A percentile compares a stretch with the other conserved stretches of the same genome.
Conservation (phyloP, 176 grass and related monocot species). For the Dactylis glomerata region DNA sequence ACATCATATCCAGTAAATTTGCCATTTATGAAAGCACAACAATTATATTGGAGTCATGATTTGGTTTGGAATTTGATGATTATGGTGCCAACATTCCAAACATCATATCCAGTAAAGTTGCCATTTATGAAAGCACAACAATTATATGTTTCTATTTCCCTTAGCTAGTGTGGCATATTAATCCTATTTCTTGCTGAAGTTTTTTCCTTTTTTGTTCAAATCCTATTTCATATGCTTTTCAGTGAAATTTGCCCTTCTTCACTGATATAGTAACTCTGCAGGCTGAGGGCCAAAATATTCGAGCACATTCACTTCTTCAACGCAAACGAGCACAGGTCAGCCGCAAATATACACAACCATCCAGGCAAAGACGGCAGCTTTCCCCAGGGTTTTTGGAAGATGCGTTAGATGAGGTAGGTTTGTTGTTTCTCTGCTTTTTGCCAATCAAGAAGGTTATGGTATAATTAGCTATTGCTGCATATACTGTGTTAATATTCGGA, state of each 20-base stretch:
- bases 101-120: constrained; percentile 3
- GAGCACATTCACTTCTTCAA: constrained; percentile 70
- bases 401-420: constrained; percentile 73
- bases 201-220: constrained; percentile 4
- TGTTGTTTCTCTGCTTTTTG: constrained; percentile 26
- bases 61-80: constrained; percentile 10
- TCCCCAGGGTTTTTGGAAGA: constrained; percentile 89
- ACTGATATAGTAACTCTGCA: constrained; percentile 44
- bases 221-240: constrained; percentile 6
- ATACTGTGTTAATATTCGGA: constrained; percentile 6
- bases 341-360: constrained; percentile 69
- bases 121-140: constrained; percentile 12
- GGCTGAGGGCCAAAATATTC: constrained; percentile 66
- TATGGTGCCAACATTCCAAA: neutral
- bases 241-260: constrained; percentile 1
- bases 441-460: constrained; percentile 5
- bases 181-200: neutral
- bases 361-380: constrained; percentile 57
- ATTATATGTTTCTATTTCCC: neutral
- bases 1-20: constrained; percentile 1
- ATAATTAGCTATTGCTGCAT: neutral
- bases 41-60: constrained; percentile 2
- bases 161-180: neutral
- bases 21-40: constrained; percentile 5
- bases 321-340: constrained; percentile 74